Evolutionary conservation across 805 yeast genomes (phyloP).

Genomic region (Wickerhamiella nectarea): DNA sequence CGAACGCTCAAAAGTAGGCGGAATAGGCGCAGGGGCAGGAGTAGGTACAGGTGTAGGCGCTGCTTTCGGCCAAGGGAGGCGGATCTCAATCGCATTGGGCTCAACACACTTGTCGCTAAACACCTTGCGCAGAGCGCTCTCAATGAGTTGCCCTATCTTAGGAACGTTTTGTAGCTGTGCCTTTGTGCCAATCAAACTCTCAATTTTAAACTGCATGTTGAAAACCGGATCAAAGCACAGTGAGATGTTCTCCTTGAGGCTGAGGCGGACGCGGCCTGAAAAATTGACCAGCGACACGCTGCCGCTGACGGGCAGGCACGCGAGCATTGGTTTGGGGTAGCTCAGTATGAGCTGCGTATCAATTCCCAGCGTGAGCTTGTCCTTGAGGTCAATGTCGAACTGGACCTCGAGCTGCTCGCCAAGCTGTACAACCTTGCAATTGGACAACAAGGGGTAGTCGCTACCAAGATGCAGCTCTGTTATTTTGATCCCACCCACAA

Average conservation of each 20-base stretch:
- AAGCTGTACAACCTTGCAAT: conserved; percentile 55
- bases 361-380: conserved; percentile 66
- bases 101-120: conserved; percentile 86
- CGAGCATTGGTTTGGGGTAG: conserved; percentile 69
- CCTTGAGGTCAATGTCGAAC: conserved; percentile 76
- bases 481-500: conserved; percentile 59
- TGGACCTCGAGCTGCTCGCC: conserved; percentile 48
- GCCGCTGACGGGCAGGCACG: conserved; percentile 72
- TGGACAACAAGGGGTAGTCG: conserved; percentile 89
- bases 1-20: not conserved
- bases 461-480: conserved; percentile 88
- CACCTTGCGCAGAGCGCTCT: conserved; percentile 71
- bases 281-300: conserved; percentile 82
- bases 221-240: conserved; percentile 88
- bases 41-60: not conserved
- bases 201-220: conserved; percentile 74
- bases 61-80: conserved; percentile 37
- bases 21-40: not conserved
- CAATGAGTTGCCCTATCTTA: conserved; percentile 72
- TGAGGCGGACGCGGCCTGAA: conserved; percentile 77
- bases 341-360: conserved; percentile 64
- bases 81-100: conserved; percentile 79
- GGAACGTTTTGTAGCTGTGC: conserved; percentile 90
- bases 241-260: conserved; percentile 38
- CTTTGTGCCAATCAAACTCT: conserved; percentile 81